Evolutionary conservation across 2,329 filamentous ascomycete species (phyloP), one percentile per base, ranked within the genome.

Genomic region (Ploettnerulaceae sp.): DNA sequence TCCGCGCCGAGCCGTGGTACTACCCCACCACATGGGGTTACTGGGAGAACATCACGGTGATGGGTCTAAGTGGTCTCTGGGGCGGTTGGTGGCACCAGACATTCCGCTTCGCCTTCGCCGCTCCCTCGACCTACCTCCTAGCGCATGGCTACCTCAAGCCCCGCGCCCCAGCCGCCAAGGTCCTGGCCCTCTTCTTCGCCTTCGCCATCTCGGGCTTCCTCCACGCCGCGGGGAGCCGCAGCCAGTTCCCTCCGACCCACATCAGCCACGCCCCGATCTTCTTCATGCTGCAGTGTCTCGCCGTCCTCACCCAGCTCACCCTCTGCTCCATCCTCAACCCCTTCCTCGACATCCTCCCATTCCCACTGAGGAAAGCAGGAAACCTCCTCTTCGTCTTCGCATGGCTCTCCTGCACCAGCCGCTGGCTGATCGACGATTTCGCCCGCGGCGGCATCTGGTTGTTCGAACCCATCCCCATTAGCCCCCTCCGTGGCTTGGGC

Each of bases 71-170:
- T 1, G 90, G 89, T 1, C 85, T 84, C 67, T 97, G 91, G 91
- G 82, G 86, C 34, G 73, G 72, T 17, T 91, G 81, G 75, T 96
- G 91, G 91, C 91, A 97, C 65, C 90, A 96, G 66, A 82, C 84
- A 2, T 94, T 95, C 68, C 84, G 89, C 1, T 75, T 81, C 45
- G 80, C 78, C 2, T 89, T 91, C 60, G 67, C 77, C 29, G 75
- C 80, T 3, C 82, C 84, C 0, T 69, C 74, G 0, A 65, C 64
- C 2, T 77, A 70, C 58, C 57, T 84, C 46, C 63, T 66, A 7
- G 55, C 63, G 53, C 18, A 64, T 55, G 18, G 72, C 14, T 62
- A 71, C 55, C 38, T 79, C 48, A 56, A 53, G 51, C 54, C 61
- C 55, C 57, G 66, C 42, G 57, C 64, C 22, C n/a, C 50, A 47